These are phyloP conservation scores for Ustilago bromivora DNA, from an alignment of 1,284 basidiomycete species.

Conservation along the genomic window DNA sequence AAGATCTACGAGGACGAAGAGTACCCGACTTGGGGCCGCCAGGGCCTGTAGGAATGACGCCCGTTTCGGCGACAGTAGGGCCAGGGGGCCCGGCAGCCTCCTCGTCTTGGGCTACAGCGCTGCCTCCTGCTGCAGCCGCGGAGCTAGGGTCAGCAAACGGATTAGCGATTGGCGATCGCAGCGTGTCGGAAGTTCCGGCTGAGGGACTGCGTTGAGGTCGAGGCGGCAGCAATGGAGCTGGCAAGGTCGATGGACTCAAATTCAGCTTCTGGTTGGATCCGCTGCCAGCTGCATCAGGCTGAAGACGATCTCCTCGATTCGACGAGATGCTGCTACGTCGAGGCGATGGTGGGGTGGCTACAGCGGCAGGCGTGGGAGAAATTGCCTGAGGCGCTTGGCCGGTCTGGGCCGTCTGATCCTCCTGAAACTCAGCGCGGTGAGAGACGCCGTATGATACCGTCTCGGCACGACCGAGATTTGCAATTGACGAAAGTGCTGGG, in stretches of 20 bases:
- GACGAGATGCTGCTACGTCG: conserved; percentile 25
- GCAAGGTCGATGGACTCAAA: conserved; percentile 43
- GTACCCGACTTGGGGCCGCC: conserved; percentile 57
- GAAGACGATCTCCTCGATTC: conserved; percentile 24
- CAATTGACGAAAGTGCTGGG: conserved; percentile 16
- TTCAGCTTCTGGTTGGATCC: conserved; percentile 32
- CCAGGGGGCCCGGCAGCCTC: conserved; percentile 34
- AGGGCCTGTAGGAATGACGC: conserved; percentile 45
- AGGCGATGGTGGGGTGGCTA: conserved; percentile 8
- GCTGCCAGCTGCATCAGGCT: conserved; percentile 17
- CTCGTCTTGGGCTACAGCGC: conserved; percentile 13
- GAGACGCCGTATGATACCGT: conserved; percentile 45
- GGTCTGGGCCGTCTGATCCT: conserved; percentile 14
- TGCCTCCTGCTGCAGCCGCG: conserved; percentile 1
- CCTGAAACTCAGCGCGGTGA: conserved; percentile 43
- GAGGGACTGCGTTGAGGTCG: conserved; percentile 37
- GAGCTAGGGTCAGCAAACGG: conserved; percentile 37
- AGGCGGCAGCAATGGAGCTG: conserved; percentile 44
- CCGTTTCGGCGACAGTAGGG: conserved; percentile 56
- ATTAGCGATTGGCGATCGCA: conserved; percentile 31
- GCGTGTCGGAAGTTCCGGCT: conserved; percentile 17
- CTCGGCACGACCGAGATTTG: conserved; percentile 39
- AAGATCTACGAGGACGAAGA: conserved; percentile 43
- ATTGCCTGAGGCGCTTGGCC: not conserved
- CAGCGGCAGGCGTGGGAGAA: not conserved